Evolutionary conservation across 2,329 filamentous ascomycete genomes (phyloP), one percentile per base, ranked within the genome.

Genomic region (Nemania sp.): DNA sequence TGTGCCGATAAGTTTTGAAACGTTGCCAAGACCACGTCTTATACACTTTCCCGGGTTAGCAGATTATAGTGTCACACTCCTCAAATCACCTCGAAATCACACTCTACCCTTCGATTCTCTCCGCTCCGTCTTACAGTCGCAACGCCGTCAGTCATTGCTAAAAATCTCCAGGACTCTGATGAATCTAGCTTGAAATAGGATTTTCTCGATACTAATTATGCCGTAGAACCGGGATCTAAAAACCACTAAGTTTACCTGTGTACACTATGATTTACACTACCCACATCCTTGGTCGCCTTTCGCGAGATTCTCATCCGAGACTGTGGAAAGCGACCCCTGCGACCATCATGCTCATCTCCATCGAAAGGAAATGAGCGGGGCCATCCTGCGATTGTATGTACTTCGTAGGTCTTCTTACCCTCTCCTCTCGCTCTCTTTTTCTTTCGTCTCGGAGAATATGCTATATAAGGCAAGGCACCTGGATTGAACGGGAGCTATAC

Each of bases 21-120:
- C 59, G 40, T 5, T 35, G 59, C 59, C 54, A 62, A 59, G 59
- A 29, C 12, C n/a, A n/a, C n/a, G n/a, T n/a, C n/a, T n/a, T n/a
- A n/a, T n/a, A n/a, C n/a, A n/a, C n/a, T n/a, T n/a, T n/a, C n/a
- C n/a, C n/a, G n/a, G n/a, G n/a, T n/a, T n/a, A n/a, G n/a, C n/a
- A n/a, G n/a, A 29, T 29, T 29, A 29, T 43, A 43, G 43, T n/a
- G 17, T 46, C 20, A 29, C 11, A 29, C 11, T n/a, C 17, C 20
- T 29, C 5, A 12, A 39, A 39, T 39, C 15, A 4, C 25, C n/a
- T n/a, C n/a, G n/a, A n/a, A 29, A 43, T 18, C 12, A 20, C 11
- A 10, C 17, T 17, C 17, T 43, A 2, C 18, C 18, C 3, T 13
- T 11, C 5, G 5, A 20, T 46, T 46, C 29, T 46, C n/a, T n/a